Evolutionary conservation across 1,284 basidiomycete species (phyloP), one percentile per base, ranked within the genome.

Genomic region (Naganishia cerealis): DNA sequence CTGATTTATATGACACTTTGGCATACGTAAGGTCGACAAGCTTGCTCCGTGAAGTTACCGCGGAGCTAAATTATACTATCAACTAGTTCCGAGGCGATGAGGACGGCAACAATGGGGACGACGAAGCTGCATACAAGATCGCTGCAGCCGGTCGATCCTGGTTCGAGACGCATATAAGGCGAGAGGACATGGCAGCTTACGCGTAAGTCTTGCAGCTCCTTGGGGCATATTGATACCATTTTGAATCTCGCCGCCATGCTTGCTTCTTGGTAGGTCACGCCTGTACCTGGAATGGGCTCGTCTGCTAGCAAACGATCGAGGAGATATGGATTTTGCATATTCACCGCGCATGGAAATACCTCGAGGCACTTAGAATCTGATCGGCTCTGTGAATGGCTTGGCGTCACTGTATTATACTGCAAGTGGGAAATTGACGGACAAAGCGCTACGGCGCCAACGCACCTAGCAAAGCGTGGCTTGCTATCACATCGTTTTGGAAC

Each of bases 1-100:
- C 75, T 21, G 82, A 83, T 68, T 72, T 82, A 67, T 76, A 77
- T 71, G 79, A 80, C 65, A 56, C 73, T 0, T 62, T 81, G 58
- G 71, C 73, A 12, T 81, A 77, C 69, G 75, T 77, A 55, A 71
- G 74, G 29, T 33, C 29, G 29, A 6, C 73, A 3, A 10, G 21
- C 24, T 24, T 24, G 46, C 46, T 13, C 8, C 9, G 21, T 24
- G 7, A 24, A 50, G 6, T 1, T 9, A 24, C 10, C n/a, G 3
- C 12, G 9, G 21, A n/a, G 15, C 46, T 50, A n/a, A 50, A 3
- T 24, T 50, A 7, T 3, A 50, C 9, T 24, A 8, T 3, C 1
- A 50, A 24, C 48, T 66, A 74, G 75, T 77, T 78, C 72, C 72
- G 72, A 29, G 75, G 75, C n/a, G 70, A 75, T 24, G 24, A 21